These are phyloP conservation scores for Magnusiomyces fungicola DNA, from an alignment of 1,139 yeast genomes.

Conservation along the genomic window DNA sequence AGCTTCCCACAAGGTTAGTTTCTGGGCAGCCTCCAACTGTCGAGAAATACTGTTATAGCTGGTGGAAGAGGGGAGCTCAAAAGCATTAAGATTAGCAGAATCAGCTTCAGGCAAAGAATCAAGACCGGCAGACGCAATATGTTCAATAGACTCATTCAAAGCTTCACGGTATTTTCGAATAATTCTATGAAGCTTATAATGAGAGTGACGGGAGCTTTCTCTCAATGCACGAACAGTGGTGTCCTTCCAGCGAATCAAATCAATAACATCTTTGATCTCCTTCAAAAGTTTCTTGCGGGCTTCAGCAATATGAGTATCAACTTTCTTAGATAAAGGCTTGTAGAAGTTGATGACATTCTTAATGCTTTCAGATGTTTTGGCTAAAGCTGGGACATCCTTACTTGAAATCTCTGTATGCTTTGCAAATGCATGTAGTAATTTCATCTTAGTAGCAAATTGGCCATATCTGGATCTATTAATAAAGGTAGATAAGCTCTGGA, in stretches of 20 bases:
- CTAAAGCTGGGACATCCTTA: constrained; percentile 12
- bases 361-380: constrained; percentile 39
- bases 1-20: constrained; percentile 42
- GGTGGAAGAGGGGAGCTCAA: constrained; percentile 7
- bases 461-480: constrained; percentile 72
- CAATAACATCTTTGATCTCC: constrained; percentile 73
- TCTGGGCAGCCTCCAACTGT: constrained; percentile 21
- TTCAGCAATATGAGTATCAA: constrained; percentile 41
- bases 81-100: constrained; percentile 15
- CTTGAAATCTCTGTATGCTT: constrained; percentile 36
- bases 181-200: constrained; percentile 71
- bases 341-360: constrained; percentile 59
- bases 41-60: constrained; percentile 14
- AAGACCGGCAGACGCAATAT: constrained; percentile 36
- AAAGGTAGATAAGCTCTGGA: constrained; percentile 70
- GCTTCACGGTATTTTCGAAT: constrained; percentile 74
- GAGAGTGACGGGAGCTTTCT: constrained; percentile 88
- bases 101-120: constrained; percentile 13
- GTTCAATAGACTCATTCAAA: constrained; percentile 46
- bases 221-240: constrained; percentile 88
- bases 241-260: constrained; percentile 95
- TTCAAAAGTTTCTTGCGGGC: constrained; percentile 58
- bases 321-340: constrained; percentile 49
- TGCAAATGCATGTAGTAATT: constrained; percentile 54
- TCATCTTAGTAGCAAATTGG: constrained; percentile 54